Conservation (phyloP, 768 basidiomycete species). For the Tulasnella sp. region DNA sequence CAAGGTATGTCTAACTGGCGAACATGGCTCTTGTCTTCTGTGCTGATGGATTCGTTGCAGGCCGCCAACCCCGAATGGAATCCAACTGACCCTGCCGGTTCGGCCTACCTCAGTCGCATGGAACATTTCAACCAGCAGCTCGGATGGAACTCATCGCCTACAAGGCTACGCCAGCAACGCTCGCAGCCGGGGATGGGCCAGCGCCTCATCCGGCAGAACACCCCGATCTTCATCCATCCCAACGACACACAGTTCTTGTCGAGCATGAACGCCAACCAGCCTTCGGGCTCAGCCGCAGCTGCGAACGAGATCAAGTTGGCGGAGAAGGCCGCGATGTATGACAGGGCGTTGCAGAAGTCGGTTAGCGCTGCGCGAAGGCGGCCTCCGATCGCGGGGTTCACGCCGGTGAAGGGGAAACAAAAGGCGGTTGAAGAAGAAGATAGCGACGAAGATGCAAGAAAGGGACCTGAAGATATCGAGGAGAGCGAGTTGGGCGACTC, state of each 20-base stretch:
- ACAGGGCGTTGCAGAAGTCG: conserved; percentile 43
- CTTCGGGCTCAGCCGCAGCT: neutral
- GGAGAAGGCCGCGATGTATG: conserved; percentile 61
- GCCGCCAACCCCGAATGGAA: conserved; percentile 95
- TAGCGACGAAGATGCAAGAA: conserved; percentile 32
- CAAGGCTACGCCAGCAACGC: conserved; percentile 3
- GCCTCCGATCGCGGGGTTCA: neutral
- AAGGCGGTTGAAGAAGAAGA: conserved; percentile 8
- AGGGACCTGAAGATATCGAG: conserved; percentile 36
- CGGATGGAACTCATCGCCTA: neutral
- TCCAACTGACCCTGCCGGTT: conserved; percentile 81
- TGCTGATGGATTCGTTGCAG: conserved; percentile 23
- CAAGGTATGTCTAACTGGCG: conserved; percentile 38
- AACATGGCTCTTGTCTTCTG: neutral
- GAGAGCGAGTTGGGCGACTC: conserved; percentile 56
- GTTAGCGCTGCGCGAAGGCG: conserved; percentile 13
- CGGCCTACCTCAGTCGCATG: conserved; percentile 79
- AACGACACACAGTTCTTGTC: conserved; percentile 21
- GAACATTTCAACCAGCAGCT: conserved; percentile 33
- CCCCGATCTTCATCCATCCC: conserved; percentile 2
- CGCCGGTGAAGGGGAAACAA: neutral
- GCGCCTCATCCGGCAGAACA: neutral
- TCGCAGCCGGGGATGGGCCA: neutral
- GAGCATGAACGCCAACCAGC: conserved; percentile 23
- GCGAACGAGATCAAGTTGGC: conserved; percentile 22